A percentile compares a stretch with the other conserved stretches of the same genome.
Conservation (phyloP, 2,329 filamentous ascomycete genomes). For the Penicillium griseofulvum region DNA sequence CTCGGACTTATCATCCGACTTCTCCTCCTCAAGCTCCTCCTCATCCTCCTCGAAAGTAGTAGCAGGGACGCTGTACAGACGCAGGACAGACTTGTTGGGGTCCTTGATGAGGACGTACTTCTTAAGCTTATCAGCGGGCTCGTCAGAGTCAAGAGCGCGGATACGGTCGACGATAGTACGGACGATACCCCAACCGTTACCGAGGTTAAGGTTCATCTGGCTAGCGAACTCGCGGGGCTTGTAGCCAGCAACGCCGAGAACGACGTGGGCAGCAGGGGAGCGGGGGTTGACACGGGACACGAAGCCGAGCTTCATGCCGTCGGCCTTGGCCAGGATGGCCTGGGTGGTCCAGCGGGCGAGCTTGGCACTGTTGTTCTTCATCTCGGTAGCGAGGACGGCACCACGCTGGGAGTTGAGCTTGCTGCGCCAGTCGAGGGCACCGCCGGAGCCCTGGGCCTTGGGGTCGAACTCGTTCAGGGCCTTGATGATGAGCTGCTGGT, state of each 20-base stretch:
- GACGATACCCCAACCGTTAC: constrained; percentile 98
- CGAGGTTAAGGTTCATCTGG: constrained; percentile 96
- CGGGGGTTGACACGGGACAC: constrained; percentile 92
- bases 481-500: constrained; percentile 89
- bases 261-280: constrained; percentile 87
- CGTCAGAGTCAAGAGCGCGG: constrained; percentile 40
- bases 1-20: constrained; percentile 55
- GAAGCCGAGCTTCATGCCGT: constrained; percentile 98
- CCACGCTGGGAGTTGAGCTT: constrained; percentile 93
- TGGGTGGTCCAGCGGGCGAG: constrained; percentile 96
- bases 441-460: constrained; percentile 93
- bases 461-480: constrained; percentile 98
- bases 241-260: constrained; percentile 94
- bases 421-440: constrained; percentile 92
- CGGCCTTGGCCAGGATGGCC: constrained; percentile 93
- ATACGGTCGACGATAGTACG: constrained; percentile 92
- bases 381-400: constrained; percentile 96
- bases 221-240: constrained; percentile 95
- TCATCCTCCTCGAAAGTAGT: constrained; percentile 89
- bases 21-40: constrained; percentile 55
- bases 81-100: constrained; percentile 93
- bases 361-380: constrained; percentile 99
- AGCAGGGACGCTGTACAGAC: constrained; percentile 85
- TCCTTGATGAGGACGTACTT: constrained; percentile 68
- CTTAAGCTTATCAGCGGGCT: constrained; percentile 43